phyloP scores from a whole-genome alignment of 2,329 filamentous ascomycete genomes.

The Cordyceps farinosa region DNA sequence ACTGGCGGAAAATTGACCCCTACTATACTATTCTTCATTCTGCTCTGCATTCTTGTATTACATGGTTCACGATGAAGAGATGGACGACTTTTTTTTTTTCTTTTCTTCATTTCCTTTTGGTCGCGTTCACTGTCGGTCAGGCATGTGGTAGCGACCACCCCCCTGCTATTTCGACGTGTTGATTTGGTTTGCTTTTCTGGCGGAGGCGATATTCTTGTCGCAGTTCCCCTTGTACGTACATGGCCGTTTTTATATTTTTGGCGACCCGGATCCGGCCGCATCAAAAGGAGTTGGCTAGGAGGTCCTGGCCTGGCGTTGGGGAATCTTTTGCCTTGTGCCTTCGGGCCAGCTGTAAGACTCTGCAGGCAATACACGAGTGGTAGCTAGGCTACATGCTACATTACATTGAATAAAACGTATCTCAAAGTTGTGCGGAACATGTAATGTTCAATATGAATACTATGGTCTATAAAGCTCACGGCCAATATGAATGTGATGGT shows the following conservation, averaged over 20 bases:
- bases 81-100: neutral
- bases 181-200: neutral
- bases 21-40: neutral
- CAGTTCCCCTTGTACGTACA: neutral
- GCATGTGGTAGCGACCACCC: neutral
- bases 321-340: neutral
- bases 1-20: too few relatives aligned
- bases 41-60: slow-evolving; percentile 11
- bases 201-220: neutral
- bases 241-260: neutral
- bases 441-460: too few relatives aligned
- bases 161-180: neutral
- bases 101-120: neutral
- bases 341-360: neutral
- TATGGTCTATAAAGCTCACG: too few relatives aligned
- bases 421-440: neutral
- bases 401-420: slow-evolving; percentile 16
- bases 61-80: slow-evolving; percentile 6
- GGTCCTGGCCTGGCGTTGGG: slow-evolving; percentile 10
- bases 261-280: neutral
- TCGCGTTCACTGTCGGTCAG: neutral
- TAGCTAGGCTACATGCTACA: slow-evolving; percentile 22
- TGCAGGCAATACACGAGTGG: slow-evolving; percentile 4
- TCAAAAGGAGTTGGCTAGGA: slow-evolving; percentile 16
- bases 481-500: too few relatives aligned